These are phyloP conservation scores for Dryadomyces sulphureus DNA, from an alignment of 2,329 filamentous ascomycete genomes.

Conservation along the genomic window DNA sequence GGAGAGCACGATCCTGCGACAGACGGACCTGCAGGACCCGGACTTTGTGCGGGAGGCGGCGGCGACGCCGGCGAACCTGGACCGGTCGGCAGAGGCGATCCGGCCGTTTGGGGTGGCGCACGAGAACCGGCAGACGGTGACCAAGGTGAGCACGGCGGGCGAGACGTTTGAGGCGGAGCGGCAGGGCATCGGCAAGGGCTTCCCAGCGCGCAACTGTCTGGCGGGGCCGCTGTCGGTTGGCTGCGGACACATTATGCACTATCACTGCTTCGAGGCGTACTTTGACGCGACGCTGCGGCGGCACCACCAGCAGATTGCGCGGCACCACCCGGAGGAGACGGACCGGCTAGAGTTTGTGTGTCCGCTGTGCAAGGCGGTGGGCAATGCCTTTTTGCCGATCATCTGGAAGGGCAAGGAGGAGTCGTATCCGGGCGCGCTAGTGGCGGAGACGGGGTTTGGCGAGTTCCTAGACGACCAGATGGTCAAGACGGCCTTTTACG, in stretches of 20 bases:
- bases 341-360: slow-evolving; percentile 82
- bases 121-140: slow-evolving; percentile 65
- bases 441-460: slow-evolving; percentile 42
- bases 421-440: slow-evolving; percentile 59
- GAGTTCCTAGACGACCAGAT: slow-evolving; percentile 53
- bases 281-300: slow-evolving; percentile 69
- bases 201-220: slow-evolving; percentile 50
- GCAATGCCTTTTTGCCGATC: slow-evolving; percentile 87
- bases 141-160: slow-evolving; percentile 61
- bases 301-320: slow-evolving; percentile 82
- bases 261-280: slow-evolving; percentile 85
- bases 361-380: slow-evolving; percentile 88
- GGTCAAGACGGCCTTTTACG: slow-evolving; percentile 23
- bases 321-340: slow-evolving; percentile 78
- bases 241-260: slow-evolving; percentile 98
- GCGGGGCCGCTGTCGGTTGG: slow-evolving; percentile 74
- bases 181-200: slow-evolving; percentile 79
- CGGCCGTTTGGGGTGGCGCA: slow-evolving; percentile 84
- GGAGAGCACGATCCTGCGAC: slow-evolving; percentile 71
- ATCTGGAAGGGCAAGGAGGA: slow-evolving; percentile 91
- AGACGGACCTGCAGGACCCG: slow-evolving; percentile 68
- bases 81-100: slow-evolving; percentile 67
- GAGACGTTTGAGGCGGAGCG: slow-evolving; percentile 58
- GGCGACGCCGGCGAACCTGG: slow-evolving; percentile 65
- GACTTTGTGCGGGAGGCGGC: slow-evolving; percentile 76